Evolutionary conservation across 2,329 filamentous ascomycete species (phyloP), one percentile per base, ranked within the genome.

Genomic region (Talaromyces islandicus): DNA sequence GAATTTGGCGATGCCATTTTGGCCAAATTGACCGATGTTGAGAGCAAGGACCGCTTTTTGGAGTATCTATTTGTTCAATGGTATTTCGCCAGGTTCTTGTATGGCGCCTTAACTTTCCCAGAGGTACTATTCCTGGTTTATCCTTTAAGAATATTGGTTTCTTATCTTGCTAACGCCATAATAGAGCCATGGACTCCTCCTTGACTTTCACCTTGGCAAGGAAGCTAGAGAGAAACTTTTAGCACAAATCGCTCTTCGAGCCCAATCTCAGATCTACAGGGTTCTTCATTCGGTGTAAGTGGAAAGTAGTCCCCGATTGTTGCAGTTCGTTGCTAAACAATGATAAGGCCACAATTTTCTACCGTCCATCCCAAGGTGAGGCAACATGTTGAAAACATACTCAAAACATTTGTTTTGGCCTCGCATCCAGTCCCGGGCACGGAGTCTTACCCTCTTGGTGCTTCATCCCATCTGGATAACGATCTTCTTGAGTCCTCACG

Each of bases 201-300:
- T 91, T 60, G 91, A 96, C 68, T 93, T 96, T 73, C 91, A 96
- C 76, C 91, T 97, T 68, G 92, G 90, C 55, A 91, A 95, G 66
- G 91, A 93, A 74, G 92, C 91, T 48, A 86, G 94, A 50, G 90
- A 96, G 69, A 92, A 81, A 64, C 82, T 87, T 54, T 77, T 87
- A 60, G 82, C 83, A 63, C 89, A 93, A 71, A 88, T 97, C 60
- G 91, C 89, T 59, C 86, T 89, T 71, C 86, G 88, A 63, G 89
- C 90, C 55, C 89, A 92, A 70, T 88, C 89, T 68, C 83, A 90
- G 64, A 90, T 93, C 12, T 85, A 90, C 62, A 90, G 92, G 68
- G 87, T 91, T 75, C 82, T 85, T 60, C 85, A 85, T 72, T 81
- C 81, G 66, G 88, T 87, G 85, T 91, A 82, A 68, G 85, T 78